A percentile compares a stretch with the other conserved stretches of the same genome.
Evolutionary conservation across 2,329 filamentous ascomycete species (phyloP).

Genomic region (Boeremia exigua): DNA sequence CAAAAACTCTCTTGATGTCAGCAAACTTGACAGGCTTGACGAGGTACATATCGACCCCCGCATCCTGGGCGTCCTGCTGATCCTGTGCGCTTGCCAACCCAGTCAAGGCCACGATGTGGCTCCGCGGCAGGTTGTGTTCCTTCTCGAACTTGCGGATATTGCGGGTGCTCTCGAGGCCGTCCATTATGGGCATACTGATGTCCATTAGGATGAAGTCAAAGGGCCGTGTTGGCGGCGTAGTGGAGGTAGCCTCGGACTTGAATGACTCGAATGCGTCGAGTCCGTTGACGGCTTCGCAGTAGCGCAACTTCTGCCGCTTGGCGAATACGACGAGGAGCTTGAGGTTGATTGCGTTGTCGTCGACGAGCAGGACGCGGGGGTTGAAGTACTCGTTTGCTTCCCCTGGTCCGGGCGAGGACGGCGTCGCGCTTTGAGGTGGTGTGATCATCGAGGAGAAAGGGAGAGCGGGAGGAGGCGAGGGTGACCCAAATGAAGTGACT

Average conservation of each 20-base stretch:
- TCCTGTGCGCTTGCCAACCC: conserved; percentile 46
- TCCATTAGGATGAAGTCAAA: conserved; percentile 47
- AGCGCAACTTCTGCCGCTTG: conserved; percentile 37
- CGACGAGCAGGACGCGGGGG: conserved; percentile 41
- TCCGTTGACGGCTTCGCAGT: conserved; percentile 40
- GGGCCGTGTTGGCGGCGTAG: conserved; percentile 23
- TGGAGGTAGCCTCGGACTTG: conserved; percentile 25
- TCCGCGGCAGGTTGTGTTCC: conserved; percentile 26
- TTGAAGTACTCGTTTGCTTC: conserved; percentile 35
- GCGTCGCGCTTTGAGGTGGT: conserved; percentile 20
- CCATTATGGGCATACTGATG: conserved; percentile 45
- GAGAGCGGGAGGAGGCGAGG: conserved; percentile 21
- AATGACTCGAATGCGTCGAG: conserved; percentile 39
- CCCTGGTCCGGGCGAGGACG: conserved; percentile 20
- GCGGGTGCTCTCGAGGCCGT: conserved; percentile 48
- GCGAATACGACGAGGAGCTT: conserved; percentile 51
- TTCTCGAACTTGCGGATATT: conserved; percentile 37
- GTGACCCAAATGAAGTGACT: conserved; percentile 1
- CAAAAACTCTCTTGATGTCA: conserved; percentile 39
- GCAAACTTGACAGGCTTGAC: conserved; percentile 49
- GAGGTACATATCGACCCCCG: conserved; percentile 47
- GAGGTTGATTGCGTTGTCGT: conserved; percentile 46
- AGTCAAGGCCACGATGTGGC: conserved; percentile 46
- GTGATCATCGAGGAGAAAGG: conserved; percentile 23
- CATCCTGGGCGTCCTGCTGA: conserved; percentile 42